Conservation (phyloP, 2,329 filamentous ascomycete genomes). For the Aspergillus spinulosporus region DNA sequence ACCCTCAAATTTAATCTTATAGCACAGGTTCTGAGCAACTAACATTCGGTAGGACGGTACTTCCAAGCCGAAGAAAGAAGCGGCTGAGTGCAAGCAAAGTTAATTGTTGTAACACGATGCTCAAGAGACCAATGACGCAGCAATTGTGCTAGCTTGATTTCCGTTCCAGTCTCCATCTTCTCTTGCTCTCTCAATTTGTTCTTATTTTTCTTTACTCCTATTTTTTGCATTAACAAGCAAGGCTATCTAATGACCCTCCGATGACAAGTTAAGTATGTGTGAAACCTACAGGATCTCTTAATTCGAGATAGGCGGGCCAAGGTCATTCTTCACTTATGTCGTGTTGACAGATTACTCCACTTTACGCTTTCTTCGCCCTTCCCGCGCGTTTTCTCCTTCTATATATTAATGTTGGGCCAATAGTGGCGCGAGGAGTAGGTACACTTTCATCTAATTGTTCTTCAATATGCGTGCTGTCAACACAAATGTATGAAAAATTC, state of each 20-base stretch:
- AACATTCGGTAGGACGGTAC: slow-evolving; percentile 68
- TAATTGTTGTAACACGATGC: slow-evolving; percentile 45
- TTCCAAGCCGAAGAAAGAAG: slow-evolving; percentile 89
- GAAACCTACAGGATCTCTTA: slow-evolving; percentile 10
- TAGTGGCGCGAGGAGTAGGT: slow-evolving; percentile 25
- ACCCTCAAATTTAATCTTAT: too few relatives aligned
- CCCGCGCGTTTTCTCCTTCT: slow-evolving; percentile 10
- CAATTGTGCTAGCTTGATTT: too few relatives aligned
- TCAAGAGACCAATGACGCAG: too few relatives aligned
- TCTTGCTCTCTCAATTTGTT: too few relatives aligned
- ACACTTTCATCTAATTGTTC: slow-evolving; percentile 18
- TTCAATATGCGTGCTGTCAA: slow-evolving; percentile 9
- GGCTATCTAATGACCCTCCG: slow-evolving; percentile 13
- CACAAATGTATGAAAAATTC: slow-evolving; percentile 10
- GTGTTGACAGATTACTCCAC: slow-evolving; percentile 15
- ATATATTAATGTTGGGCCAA: slow-evolving; percentile 20
- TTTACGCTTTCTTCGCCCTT: slow-evolving; percentile 2
- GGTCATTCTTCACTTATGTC: not conserved
- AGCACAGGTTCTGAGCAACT: slow-evolving; percentile 17
- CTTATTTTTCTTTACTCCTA: slow-evolving; percentile 6
- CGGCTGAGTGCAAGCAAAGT: slow-evolving; percentile 95
- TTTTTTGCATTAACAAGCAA: slow-evolving; percentile 12
- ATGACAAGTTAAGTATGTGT: slow-evolving; percentile 14
- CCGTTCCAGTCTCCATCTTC: too few relatives aligned
- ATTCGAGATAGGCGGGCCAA: too few relatives aligned